Evolutionary conservation across 139 green algal genomes (phyloP).

Genomic region (Micractinium conductrix): DNA sequence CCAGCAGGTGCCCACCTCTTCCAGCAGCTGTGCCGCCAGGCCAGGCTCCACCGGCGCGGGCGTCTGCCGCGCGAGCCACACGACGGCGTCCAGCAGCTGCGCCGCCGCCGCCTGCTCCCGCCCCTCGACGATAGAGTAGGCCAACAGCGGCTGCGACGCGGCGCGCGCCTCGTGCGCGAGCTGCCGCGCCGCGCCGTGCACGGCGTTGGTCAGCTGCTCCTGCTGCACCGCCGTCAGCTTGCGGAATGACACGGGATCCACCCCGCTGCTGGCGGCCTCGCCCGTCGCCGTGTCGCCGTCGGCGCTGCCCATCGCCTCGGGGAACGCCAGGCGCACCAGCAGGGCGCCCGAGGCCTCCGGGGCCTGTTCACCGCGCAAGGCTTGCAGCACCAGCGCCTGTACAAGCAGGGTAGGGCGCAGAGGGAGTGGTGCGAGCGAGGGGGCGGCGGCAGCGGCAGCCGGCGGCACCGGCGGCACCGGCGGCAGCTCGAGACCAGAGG

Average conservation of each 20-base stretch:
- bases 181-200: neutral
- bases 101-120: conserved; percentile 1
- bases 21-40: conserved; percentile 31
- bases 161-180: conserved; percentile 2
- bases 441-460: neutral
- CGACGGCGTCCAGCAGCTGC: conserved; percentile 40
- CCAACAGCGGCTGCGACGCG: neutral
- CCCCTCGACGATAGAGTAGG: neutral
- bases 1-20: conserved; percentile 31
- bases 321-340: conserved; percentile 6
- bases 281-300: neutral
- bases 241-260: too few relatives aligned
- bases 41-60: conserved; percentile 10
- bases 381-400: conserved; percentile 33
- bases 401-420: neutral
- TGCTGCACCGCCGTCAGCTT: neutral
- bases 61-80: conserved; percentile 28
- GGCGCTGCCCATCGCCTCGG: neutral
- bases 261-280: neutral
- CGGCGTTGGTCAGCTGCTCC: conserved; percentile 15
- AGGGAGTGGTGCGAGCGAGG: neutral
- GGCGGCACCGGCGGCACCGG: neutral
- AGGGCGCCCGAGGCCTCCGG: neutral
- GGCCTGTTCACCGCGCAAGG: neutral
- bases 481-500: too few relatives aligned